phyloP scores from a whole-genome alignment of 2,329 filamentous ascomycete genomes.

The Pseudogymnoascus sp. region DNA sequence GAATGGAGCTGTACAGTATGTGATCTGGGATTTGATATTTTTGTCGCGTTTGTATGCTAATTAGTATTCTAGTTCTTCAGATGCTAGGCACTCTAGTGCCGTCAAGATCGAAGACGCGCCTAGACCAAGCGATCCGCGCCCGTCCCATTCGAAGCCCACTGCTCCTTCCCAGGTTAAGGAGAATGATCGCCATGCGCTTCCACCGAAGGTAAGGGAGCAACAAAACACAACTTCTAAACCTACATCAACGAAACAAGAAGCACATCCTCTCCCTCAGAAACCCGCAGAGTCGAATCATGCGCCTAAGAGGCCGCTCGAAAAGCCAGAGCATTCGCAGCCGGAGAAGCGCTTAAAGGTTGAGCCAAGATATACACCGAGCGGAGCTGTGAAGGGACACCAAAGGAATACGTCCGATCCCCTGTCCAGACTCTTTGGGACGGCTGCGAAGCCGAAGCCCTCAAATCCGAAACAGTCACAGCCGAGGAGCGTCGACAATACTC shows the following conservation, averaged over 20 bases:
- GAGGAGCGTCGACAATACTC: background rate
- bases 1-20: background rate
- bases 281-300: constrained; percentile 3
- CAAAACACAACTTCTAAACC: constrained; percentile 21
- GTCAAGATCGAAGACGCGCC: background rate
- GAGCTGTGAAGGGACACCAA: background rate
- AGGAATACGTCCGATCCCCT: background rate
- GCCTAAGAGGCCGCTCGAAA: constrained; percentile 25
- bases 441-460: background rate
- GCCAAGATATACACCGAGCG: background rate
- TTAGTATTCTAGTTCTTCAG: background rate
- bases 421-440: background rate
- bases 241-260: constrained; percentile 16
- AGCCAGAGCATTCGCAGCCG: constrained; percentile 18
- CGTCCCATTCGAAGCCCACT: background rate
- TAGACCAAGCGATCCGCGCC: background rate
- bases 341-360: constrained; percentile 27
- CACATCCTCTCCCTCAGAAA: background rate
- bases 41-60: background rate
- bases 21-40: background rate
- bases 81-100: background rate
- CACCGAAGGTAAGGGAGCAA: constrained; percentile 11
- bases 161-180: background rate
- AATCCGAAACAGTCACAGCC: background rate
- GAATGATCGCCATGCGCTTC: constrained; percentile 8